phyloP scores from a whole-genome alignment of 768 basidiomycete species.

The Phanerochaete carnosa region DNA sequence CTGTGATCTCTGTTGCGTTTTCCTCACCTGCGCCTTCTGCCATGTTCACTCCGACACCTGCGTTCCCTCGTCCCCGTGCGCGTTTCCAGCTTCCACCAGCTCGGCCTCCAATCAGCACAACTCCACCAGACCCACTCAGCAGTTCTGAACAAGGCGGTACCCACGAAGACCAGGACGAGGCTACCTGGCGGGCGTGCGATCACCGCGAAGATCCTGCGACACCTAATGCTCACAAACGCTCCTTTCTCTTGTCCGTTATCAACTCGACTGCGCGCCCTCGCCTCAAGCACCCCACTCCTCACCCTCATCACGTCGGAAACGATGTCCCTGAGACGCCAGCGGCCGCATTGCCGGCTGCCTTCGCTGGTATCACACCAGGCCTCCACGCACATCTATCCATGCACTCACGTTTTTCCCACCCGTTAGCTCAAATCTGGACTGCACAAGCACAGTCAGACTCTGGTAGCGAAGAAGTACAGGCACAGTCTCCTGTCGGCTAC shows the following conservation, averaged over 20 bases:
- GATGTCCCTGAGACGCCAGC: conserved; percentile 24
- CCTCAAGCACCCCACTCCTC: conserved; percentile 61
- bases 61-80: conserved; percentile 56
- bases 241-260: conserved; percentile 81
- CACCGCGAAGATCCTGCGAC: conserved; percentile 42
- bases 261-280: conserved; percentile 78
- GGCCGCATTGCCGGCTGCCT: conserved; percentile 44
- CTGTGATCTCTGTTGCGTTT: conserved; percentile 37
- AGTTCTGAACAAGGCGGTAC: conserved; percentile 20
- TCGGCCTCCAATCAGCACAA: conserved; percentile 30
- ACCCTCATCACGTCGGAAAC: too few relatives aligned
- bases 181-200: conserved; percentile 9
- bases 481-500: conserved; percentile 22
- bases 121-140: conserved; percentile 18
- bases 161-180: conserved; percentile 21
- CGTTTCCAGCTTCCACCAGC: conserved; percentile 50
- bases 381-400: conserved; percentile 38
- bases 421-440: conserved; percentile 52
- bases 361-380: conserved; percentile 64
- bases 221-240: conserved; percentile 65
- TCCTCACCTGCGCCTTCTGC: conserved; percentile 56
- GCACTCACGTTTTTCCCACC: conserved; percentile 53
- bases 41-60: conserved; percentile 68
- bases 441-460: conserved; percentile 22
- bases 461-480: conserved; percentile 15